Evolutionary conservation across 2,329 filamentous ascomycete species (phyloP), one percentile per base, ranked within the genome.

Genomic region (Chlorencoelia australis): DNA sequence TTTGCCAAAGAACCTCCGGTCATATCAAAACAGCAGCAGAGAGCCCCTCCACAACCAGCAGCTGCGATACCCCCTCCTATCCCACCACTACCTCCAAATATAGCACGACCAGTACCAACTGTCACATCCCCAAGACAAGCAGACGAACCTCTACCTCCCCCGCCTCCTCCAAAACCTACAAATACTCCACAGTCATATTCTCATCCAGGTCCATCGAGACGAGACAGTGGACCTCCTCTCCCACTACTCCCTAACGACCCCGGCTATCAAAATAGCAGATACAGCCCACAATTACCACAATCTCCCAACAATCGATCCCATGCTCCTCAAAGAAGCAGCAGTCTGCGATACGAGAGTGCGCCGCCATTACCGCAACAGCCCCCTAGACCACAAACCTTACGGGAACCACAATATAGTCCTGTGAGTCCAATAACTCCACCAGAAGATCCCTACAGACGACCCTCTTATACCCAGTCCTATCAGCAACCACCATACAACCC

Each of bases 1-100:
- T 98, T 98, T 56, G 81, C 87, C 24, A 94, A 93, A 61, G 91
- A 98, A 53, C 91, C 91, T 7, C 91, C 91, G 0, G 84, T 96
- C 4, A 77, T 91, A 42, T 77, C 87, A 21, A 79, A 77, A 48
- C 77, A 77, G 45, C 69, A 70, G 51, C 65, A 68, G 47, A 63
- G 63, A 43, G 36, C 56, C 49, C 52, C 60, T n/a, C 56, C 59
- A 15, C 57, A 48, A 39, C 51, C 46, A 24, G 59, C 55, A 30
- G 52, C 42, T 21, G 47, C 55, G 18, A 63, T 66, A 39, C 75
- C 78, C 32, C 81, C 82, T 20, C 77, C 79, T 9, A 60, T 82
- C n/a, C 82, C 82, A 41, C 82, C 82, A 36, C 65, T 82, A 13
- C 83, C 82, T 7, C 74, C 75, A 17, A 78, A 81, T 50, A 63